Evolutionary conservation across 331 rosid genomes (phyloP).

Genomic region (Malus hybrid): DNA sequence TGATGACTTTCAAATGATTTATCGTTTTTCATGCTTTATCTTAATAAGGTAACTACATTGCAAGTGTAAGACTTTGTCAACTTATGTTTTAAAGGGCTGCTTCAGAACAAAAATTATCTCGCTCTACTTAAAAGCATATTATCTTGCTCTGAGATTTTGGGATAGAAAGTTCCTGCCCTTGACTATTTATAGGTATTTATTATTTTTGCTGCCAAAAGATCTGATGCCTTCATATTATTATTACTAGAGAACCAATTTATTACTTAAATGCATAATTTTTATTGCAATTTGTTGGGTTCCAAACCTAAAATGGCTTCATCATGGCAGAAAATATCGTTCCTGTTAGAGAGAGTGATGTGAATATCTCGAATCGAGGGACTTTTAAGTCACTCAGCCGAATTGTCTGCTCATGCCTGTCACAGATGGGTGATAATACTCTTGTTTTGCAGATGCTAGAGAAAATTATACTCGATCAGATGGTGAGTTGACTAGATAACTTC

Average conservation of each 20-base stretch:
- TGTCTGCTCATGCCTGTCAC: constrained; percentile 42
- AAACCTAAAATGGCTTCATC: not conserved
- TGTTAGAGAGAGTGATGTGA: constrained; percentile 29
- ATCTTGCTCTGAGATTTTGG: not conserved
- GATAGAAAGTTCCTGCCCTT: not conserved
- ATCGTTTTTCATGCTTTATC: not conserved
- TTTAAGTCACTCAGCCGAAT: constrained; percentile 37
- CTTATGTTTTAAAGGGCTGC: not conserved
- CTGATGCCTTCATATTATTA: not conserved
- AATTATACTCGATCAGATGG: constrained; percentile 47
- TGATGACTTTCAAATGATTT: not conserved
- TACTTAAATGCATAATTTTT: not conserved
- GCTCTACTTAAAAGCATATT: not conserved
- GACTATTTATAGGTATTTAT: not conserved
- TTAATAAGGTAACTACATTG: not conserved
- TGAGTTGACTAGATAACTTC: constrained; percentile 25
- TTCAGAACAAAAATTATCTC: not conserved
- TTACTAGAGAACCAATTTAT: not conserved
- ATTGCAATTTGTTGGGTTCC: not conserved
- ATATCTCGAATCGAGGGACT: constrained; percentile 18
- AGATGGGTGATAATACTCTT: constrained; percentile 64
- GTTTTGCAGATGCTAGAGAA: constrained; percentile 51
- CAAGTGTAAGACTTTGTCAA: not conserved
- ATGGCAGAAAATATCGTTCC: constrained; percentile 37
- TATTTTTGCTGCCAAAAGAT: not conserved